phyloP scores from a whole-genome alignment of 306 rosid genomes.

The Quercus agrifolia region DNA sequence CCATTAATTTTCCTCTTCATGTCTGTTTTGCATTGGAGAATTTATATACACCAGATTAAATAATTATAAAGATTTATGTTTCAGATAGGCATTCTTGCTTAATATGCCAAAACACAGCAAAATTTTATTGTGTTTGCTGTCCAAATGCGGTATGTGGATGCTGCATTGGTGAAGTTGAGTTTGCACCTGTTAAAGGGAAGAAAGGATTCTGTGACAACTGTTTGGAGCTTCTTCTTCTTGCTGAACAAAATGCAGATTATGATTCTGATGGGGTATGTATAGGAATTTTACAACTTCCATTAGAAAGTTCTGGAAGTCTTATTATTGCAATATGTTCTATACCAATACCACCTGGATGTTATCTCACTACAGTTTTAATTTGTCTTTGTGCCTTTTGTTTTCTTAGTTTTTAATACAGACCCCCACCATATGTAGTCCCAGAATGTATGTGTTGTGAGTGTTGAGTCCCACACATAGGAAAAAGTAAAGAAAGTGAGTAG shows the following conservation, averaged over 20 bases:
- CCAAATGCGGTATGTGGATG: conserved; percentile 47
- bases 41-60: neutral
- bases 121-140: conserved; percentile 57
- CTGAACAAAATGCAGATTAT: conserved; percentile 42
- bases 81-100: conserved; percentile 66
- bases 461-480: no score
- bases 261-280: conserved; percentile 61
- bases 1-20: neutral
- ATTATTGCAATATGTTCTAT: neutral
- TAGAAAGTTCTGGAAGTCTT: neutral
- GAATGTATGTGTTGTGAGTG: no score
- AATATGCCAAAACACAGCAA: conserved; percentile 33
- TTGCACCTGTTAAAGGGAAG: conserved; percentile 29
- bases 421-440: neutral
- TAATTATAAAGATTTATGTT: conserved; percentile 1
- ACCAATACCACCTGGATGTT: neutral
- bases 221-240: conserved; percentile 41
- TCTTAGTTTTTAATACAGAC: neutral
- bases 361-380: neutral
- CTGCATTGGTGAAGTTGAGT: conserved; percentile 32
- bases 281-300: neutral
- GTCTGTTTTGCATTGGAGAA: neutral
- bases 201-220: conserved; percentile 59
- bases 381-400: neutral
- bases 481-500: no score